phyloP scores from a whole-genome alignment of 192 early-diverging fungal genomes.

The Coemansia sp. region DNA sequence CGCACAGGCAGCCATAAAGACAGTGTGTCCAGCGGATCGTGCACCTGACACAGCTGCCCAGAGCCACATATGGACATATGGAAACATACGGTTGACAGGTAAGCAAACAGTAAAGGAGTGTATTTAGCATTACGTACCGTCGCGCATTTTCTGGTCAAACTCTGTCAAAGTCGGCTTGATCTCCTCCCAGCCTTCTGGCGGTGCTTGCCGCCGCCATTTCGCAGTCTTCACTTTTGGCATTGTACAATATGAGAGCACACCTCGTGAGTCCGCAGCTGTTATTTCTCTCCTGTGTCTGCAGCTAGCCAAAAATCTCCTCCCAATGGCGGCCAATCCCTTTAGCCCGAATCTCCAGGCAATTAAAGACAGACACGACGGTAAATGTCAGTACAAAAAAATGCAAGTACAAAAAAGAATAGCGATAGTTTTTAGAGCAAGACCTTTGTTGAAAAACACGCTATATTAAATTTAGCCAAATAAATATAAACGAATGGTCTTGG shows the following conservation, averaged over 20 bases:
- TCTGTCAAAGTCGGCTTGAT: slow-evolving; percentile 92
- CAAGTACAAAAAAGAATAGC: background rate
- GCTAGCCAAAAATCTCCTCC: background rate
- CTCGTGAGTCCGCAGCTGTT: background rate
- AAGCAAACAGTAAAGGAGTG: background rate
- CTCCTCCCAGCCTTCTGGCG: slow-evolving; percentile 94
- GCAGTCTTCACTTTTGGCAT: slow-evolving; percentile 79
- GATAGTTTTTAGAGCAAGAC: background rate
- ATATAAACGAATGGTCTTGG: background rate
- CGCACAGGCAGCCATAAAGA: background rate
- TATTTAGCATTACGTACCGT: slow-evolving; percentile 50
- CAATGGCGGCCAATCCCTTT: background rate
- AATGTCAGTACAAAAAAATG: background rate
- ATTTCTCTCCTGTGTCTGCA: background rate
- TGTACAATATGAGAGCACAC: background rate
- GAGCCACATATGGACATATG: background rate
- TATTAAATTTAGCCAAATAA: slow-evolving; percentile 7
- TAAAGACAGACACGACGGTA: background rate
- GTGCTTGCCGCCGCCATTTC: slow-evolving; percentile 70
- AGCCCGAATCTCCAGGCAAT: background rate
- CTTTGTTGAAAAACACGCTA: background rate
- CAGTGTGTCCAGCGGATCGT: background rate
- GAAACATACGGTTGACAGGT: background rate
- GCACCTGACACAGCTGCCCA: background rate
- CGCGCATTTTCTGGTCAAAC: slow-evolving; percentile 92